Percentiles rank a stretch among this genome's conserved stretches.
Evolutionary conservation across 768 basidiomycete genomes (phyloP).

Genomic region (Mycena polygramma): DNA sequence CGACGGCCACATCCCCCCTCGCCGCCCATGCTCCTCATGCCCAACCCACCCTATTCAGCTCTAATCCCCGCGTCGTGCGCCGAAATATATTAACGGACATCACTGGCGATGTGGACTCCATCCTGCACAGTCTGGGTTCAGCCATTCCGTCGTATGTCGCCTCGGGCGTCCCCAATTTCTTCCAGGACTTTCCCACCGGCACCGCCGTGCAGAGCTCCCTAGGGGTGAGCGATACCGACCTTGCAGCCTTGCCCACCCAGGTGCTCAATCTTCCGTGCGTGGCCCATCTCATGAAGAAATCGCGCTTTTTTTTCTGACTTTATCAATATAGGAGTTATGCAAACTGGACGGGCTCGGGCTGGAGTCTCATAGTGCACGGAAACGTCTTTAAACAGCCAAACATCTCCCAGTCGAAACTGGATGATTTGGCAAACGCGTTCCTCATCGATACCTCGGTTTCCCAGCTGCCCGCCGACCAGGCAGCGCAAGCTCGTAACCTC

Average conservation of each 20-base stretch:
- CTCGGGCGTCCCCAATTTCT: conserved; percentile 33
- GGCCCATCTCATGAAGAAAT: conserved; percentile 21
- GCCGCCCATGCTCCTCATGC: conserved; percentile 9
- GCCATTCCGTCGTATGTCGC: conserved; percentile 34
- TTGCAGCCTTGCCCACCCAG: conserved; percentile 29
- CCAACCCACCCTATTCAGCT: conserved; percentile 25
- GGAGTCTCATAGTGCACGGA: conserved; percentile 29
- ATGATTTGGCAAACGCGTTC: conserved; percentile 32
- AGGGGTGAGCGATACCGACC: conserved; percentile 19
- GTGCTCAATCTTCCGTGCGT: conserved; percentile 39
- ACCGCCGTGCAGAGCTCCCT: conserved; percentile 30
- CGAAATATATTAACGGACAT: conserved; percentile 22
- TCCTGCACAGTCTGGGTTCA: conserved; percentile 24
- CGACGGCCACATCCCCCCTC: conserved; percentile 20
- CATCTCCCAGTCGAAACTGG: conserved; percentile 25
- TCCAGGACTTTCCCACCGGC: conserved; percentile 33
- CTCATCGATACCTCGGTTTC: conserved; percentile 29
- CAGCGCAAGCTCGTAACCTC: conserved; percentile 32
- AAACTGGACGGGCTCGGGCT: conserved; percentile 32
- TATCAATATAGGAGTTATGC: conserved; percentile 18
- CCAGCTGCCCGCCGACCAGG: conserved; percentile 25
- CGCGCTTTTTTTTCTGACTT: not conserved
- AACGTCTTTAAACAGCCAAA: conserved; percentile 34
- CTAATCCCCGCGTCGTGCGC: conserved; percentile 12
- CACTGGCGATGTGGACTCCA: conserved; percentile 21